Conservation (phyloP, 176 grass and related monocot genomes). For the Eragrostis nindensis region DNA sequence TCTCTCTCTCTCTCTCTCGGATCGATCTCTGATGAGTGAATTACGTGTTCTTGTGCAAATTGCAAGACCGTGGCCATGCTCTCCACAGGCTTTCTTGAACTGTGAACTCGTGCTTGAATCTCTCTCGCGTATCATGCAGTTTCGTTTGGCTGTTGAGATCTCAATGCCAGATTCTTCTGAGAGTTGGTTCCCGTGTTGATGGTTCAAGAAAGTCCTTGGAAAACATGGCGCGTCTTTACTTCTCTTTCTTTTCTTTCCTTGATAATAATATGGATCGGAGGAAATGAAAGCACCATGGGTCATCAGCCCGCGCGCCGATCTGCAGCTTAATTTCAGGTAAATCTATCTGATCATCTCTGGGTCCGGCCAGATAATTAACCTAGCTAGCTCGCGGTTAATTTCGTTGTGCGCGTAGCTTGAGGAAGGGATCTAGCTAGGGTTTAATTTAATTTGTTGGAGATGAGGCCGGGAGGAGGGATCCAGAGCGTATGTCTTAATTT, state of each 20-base stretch:
- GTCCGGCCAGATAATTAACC: too few relatives aligned
- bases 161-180: not conserved
- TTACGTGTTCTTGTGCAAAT: not conserved
- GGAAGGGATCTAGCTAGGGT: too few relatives aligned
- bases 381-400: not conserved
- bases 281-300: not conserved
- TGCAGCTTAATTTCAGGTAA: not conserved
- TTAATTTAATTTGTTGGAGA: too few relatives aligned
- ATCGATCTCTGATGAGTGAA: not conserved
- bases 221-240: slow-evolving; percentile 52
- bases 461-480: not conserved
- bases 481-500: not conserved
- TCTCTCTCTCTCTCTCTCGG: not conserved
- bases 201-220: slow-evolving; percentile 94
- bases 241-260: not conserved
- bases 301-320: not conserved
- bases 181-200: slow-evolving; percentile 44
- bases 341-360: not conserved
- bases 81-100: slow-evolving; percentile 99
- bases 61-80: slow-evolving; percentile 55
- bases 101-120: slow-evolving; percentile 50
- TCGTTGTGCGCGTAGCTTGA: not conserved
- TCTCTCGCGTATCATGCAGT: too few relatives aligned
- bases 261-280: not conserved
- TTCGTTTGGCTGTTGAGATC: not conserved